Percentiles rank a stretch among this genome's conserved stretches.
Conservation (phyloP, 2,329 filamentous ascomycete genomes). For the Monosporascus sp. region DNA sequence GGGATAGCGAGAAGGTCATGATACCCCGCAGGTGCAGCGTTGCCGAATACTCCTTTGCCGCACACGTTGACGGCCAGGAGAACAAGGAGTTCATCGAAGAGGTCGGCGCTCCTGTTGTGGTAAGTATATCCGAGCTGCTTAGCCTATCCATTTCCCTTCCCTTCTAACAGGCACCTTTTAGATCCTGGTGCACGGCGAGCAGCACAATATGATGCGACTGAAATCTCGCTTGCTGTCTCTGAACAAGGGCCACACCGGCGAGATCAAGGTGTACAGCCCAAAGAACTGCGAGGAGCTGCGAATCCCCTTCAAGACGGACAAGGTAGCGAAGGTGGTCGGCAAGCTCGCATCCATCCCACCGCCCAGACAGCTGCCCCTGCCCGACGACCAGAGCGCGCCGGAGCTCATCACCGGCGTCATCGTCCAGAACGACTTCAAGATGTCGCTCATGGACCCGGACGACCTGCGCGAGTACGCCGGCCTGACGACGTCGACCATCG, state of each 20-base stretch:
- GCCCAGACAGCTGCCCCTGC: slow-evolving; percentile 38
- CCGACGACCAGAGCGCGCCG: slow-evolving; percentile 26
- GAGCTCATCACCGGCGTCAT: slow-evolving; percentile 80
- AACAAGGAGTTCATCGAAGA: slow-evolving; percentile 97
- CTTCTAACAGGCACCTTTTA: slow-evolving; percentile 30
- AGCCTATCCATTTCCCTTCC: not conserved
- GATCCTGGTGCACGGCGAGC: slow-evolving; percentile 96
- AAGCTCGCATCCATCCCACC: slow-evolving; percentile 80
- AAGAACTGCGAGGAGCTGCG: slow-evolving; percentile 92
- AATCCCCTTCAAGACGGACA: slow-evolving; percentile 93
- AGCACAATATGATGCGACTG: slow-evolving; percentile 95
- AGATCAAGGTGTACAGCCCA: slow-evolving; percentile 89
- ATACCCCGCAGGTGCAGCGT: slow-evolving; percentile 90
- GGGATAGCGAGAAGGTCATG: slow-evolving; percentile 80
- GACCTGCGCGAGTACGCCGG: slow-evolving; percentile 94
- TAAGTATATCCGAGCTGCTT: slow-evolving; percentile 44
- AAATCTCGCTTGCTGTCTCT: slow-evolving; percentile 94
- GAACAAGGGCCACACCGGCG: slow-evolving; percentile 73
- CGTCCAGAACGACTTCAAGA: slow-evolving; percentile 96
- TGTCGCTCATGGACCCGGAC: slow-evolving; percentile 94
- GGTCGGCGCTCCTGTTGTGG: slow-evolving; percentile 84
- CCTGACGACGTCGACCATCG: slow-evolving; percentile 90
- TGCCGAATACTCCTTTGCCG: slow-evolving; percentile 91
- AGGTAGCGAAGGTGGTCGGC: slow-evolving; percentile 92
- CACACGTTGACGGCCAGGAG: slow-evolving; percentile 92